Evolutionary conservation across 305 asterid genomes (phyloP).

Genomic region (Fraxinus ornus): DNA sequence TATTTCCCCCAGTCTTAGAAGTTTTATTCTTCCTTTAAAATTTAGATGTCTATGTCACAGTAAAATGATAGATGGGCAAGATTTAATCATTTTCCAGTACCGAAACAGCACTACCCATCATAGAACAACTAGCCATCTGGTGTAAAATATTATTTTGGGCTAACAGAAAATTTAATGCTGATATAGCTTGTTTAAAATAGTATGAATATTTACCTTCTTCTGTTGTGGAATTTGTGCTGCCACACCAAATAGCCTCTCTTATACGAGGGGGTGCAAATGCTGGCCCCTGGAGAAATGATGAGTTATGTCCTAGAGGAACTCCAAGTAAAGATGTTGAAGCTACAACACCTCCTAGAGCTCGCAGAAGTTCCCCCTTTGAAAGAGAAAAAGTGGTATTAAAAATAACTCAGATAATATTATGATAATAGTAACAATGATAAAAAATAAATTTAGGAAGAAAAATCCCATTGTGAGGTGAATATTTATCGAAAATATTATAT

Average conservation of each 20-base stretch:
- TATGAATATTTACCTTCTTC: constrained; percentile 70
- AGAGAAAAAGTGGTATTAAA: background rate
- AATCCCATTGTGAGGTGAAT: background rate
- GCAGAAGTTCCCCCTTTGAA: constrained; percentile 77
- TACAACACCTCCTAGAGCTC: constrained; percentile 82
- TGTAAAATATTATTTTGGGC: background rate
- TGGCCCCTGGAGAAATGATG: constrained; percentile 98
- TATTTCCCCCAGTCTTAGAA: background rate
- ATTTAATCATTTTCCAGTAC: constrained; percentile 8
- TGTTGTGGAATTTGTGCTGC: constrained; percentile 91
- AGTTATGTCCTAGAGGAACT: constrained; percentile 96
- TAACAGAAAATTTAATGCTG: background rate
- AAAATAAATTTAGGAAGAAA: constrained; percentile 13
- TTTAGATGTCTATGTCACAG: background rate
- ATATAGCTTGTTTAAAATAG: background rate
- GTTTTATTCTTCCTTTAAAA: background rate
- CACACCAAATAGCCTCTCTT: constrained; percentile 99
- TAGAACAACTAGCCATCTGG: constrained; percentile 2
- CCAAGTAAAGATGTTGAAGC: constrained; percentile 92
- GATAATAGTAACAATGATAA: background rate
- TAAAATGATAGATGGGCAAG: background rate
- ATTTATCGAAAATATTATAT: background rate
- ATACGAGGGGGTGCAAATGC: constrained; percentile 99
- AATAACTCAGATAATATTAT: background rate
- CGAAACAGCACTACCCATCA: background rate